Percentiles rank a stretch among this genome's conserved stretches.
phyloP scores from a whole-genome alignment of 2,329 filamentous ascomycete genomes.

The Pyrenochaeta sp. region DNA sequence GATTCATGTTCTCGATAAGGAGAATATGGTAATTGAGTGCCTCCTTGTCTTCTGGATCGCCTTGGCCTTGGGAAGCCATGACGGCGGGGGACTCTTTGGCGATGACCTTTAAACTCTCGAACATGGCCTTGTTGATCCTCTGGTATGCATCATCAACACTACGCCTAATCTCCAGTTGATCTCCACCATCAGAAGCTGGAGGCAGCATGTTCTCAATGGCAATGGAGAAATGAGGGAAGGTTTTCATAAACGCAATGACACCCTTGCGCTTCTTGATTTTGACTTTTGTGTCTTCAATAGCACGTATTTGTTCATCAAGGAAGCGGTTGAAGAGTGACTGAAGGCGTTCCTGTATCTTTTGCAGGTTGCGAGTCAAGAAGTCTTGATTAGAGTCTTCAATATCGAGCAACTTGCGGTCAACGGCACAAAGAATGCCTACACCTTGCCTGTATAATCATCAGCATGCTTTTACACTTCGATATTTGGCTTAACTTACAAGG shows the following conservation, averaged over 20 bases:
- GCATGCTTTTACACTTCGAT: too few relatives aligned
- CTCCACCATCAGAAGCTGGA: slow-evolving; percentile 59
- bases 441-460: slow-evolving; percentile 88
- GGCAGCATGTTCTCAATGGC: slow-evolving; percentile 83
- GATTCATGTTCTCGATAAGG: slow-evolving; percentile 98
- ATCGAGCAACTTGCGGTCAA: slow-evolving; percentile 80
- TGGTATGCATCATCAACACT: slow-evolving; percentile 88
- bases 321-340: slow-evolving; percentile 83
- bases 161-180: slow-evolving; percentile 70
- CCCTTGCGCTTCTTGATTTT: slow-evolving; percentile 99
- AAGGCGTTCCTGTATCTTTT: slow-evolving; percentile 79
- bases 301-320: slow-evolving; percentile 91
- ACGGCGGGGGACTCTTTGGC: slow-evolving; percentile 71
- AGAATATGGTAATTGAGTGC: slow-evolving; percentile 97
- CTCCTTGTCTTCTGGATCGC: slow-evolving; percentile 88
- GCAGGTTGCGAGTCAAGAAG: slow-evolving; percentile 79
- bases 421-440: slow-evolving; percentile 79
- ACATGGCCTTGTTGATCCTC: slow-evolving; percentile 92
- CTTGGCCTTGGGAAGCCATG: slow-evolving; percentile 60
- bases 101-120: slow-evolving; percentile 94
- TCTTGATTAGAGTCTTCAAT: slow-evolving; percentile 93
- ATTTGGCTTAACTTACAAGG: slow-evolving; percentile 71
- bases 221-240: slow-evolving; percentile 86
- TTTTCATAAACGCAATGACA: slow-evolving; percentile 92
- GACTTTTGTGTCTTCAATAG: slow-evolving; percentile 97